Conservation (phyloP, 306 rosid genomes). For the Quercus suber region DNA sequence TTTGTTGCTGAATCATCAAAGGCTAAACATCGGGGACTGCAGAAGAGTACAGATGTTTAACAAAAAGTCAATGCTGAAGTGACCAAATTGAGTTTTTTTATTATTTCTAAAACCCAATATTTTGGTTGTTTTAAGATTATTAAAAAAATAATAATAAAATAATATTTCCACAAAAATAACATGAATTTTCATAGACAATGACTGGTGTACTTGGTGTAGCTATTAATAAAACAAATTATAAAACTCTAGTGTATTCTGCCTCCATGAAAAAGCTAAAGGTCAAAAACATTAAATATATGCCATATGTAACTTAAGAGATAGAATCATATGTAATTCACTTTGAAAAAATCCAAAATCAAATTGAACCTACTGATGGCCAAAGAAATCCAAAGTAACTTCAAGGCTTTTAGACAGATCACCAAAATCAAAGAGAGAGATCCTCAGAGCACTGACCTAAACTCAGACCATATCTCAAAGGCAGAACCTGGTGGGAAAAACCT, state of each 20-base stretch:
- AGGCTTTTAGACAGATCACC: background rate
- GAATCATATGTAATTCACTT: conserved; percentile 16
- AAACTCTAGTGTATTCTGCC: background rate
- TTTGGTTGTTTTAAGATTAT: background rate
- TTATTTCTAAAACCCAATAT: background rate
- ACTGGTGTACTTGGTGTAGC: background rate
- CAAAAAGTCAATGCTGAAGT: background rate
- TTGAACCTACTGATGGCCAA: conserved; percentile 15
- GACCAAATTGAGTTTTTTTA: background rate
- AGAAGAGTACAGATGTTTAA: background rate
- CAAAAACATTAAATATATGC: conserved; percentile 3
- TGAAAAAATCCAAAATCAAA: conserved; percentile 15
- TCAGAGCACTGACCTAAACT: conserved; percentile 72
- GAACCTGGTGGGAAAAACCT: conserved; percentile 91
- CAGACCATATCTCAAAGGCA: conserved; percentile 96
- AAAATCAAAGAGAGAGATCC: conserved; percentile 21
- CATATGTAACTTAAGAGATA: conserved; percentile 21
- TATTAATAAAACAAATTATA: background rate
- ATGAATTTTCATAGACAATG: background rate
- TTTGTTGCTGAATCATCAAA: background rate
- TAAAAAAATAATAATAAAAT: background rate
- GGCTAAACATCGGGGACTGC: background rate
- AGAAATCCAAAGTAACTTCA: conserved; percentile 3
- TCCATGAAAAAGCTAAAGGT: background rate
- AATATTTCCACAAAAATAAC: background rate